Evolutionary conservation across 2,329 filamentous ascomycete species (phyloP), one percentile per base, ranked within the genome.

Genomic region (Fusarium napiforme): DNA sequence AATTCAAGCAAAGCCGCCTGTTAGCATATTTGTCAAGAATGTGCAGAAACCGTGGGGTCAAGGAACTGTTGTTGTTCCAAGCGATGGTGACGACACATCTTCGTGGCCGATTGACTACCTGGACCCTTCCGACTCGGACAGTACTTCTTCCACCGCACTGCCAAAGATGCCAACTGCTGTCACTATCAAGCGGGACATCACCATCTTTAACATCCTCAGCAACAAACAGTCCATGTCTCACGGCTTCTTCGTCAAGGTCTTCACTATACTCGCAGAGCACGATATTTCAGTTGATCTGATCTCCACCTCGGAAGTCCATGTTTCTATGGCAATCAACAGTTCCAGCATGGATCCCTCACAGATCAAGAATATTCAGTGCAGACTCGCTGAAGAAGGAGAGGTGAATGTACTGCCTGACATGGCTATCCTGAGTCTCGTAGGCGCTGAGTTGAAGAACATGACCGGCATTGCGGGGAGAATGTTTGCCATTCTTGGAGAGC

Each of bases 171-270:
- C 52, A 6, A 55, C 52, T 19, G 52, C 52, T 18, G 52, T 55
- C 10, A 55, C 52, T 7, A 55, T 55, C 19, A 55, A 55, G 9
- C 10, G 52, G 19, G 52, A 55, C 26, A 55, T 55, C 10, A 55
- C 52, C 2, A 30, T 55, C 15, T 18, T 55, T 11, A 55, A 55
- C 10, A 55, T 55, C 5, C 52, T 55, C 5, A 55, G 52, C 19
- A 55, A 55, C 52, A 55, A 55, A 12, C 52, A 55, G 26, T 55
- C 52, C 14, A 55, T 55, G 52, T 55, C 52, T 39, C 52, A 55
- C 21, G 52, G 52, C 19, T 55, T 55, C 52, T 55, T 55, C 11
- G 52, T 55, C 26, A 55, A 55, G 4, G 52, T 55, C 10, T 55
- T 55, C 16, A 55, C 52, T 2, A 55, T 55, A 11, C 21, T 55